Conservation (phyloP, 345 rosid species). For the Populus euphratica region DNA sequence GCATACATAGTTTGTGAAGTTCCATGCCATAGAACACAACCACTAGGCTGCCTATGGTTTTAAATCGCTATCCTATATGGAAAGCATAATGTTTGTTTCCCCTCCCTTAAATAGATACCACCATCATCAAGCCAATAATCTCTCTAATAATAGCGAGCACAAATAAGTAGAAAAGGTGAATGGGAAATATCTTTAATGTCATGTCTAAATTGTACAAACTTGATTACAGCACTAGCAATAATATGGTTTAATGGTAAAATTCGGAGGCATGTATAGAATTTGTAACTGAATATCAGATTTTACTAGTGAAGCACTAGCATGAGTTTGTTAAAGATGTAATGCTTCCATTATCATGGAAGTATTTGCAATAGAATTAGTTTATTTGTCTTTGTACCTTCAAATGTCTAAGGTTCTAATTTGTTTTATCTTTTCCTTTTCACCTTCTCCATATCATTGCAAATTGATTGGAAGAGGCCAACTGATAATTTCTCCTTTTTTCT, state of each 20-base stretch:
- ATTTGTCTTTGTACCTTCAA: background rate
- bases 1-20: background rate
- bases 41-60: background rate
- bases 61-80: background rate
- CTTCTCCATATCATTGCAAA: background rate
- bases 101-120: background rate
- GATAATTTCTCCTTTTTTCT: conserved; percentile 7
- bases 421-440: background rate
- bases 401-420: background rate
- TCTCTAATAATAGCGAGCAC: background rate
- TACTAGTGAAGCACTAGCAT: background rate
- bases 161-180: background rate
- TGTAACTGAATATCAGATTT: background rate
- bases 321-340: background rate
- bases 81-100: background rate
- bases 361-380: background rate
- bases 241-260: background rate
- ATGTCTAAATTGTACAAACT: background rate
- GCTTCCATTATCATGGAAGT: background rate
- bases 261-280: background rate
- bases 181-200: background rate
- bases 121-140: background rate
- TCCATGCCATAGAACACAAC: background rate
- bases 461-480: conserved; percentile 4
- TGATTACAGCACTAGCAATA: background rate